Conservation (phyloP, 257 asterid genomes). For the Forsythia suspensa region DNA sequence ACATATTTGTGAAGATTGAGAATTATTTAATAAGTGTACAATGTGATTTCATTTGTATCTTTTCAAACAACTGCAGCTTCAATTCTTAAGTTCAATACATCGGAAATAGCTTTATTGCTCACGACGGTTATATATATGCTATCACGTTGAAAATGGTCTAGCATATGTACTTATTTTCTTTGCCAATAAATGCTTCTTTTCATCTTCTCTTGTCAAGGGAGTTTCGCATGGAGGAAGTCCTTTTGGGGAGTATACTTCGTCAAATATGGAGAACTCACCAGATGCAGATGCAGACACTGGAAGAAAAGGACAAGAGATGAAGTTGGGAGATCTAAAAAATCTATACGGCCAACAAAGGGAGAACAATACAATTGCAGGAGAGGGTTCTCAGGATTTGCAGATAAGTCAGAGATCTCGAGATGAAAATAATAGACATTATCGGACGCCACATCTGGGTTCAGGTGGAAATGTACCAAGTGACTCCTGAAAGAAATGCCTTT, state of each 20-base stretch:
- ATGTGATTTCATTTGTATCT: not conserved
- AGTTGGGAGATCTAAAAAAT: slow-evolving; percentile 47
- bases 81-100: not conserved
- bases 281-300: slow-evolving; percentile 47
- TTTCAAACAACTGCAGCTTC: slow-evolving; percentile 8
- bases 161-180: not conserved
- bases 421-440: slow-evolving; percentile 42
- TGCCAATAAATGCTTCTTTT: slow-evolving; percentile 15
- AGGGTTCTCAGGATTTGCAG: slow-evolving; percentile 56
- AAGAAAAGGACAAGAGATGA: slow-evolving; percentile 60
- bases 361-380: slow-evolving; percentile 35
- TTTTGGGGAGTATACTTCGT: slow-evolving; percentile 66
- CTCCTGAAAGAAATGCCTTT: slow-evolving; percentile 36
- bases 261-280: slow-evolving; percentile 66
- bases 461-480: slow-evolving; percentile 44
- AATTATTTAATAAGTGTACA: not conserved
- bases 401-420: slow-evolving; percentile 48
- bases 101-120: no score
- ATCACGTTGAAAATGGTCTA: not conserved
- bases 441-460: slow-evolving; percentile 38
- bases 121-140: not conserved
- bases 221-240: slow-evolving; percentile 65
- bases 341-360: slow-evolving; percentile 47
- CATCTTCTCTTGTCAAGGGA: slow-evolving; percentile 48
- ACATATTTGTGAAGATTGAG: not conserved